Conservation (phyloP, 768 basidiomycete species). For the Boletus rubescentipes region DNA sequence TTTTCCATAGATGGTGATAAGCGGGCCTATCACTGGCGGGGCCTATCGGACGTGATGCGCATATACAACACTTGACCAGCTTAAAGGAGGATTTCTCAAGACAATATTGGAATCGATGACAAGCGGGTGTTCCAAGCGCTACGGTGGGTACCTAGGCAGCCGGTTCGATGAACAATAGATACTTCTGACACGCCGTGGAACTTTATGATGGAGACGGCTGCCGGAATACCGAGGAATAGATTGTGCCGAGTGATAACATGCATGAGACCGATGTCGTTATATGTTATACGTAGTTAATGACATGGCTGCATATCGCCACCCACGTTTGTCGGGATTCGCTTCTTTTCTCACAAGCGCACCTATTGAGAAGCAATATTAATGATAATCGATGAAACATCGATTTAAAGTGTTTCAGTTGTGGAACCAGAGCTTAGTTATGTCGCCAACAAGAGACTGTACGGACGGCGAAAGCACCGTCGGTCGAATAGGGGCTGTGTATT, state of each 20-base stretch:
- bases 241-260: conserved; percentile 2
- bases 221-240: conserved; percentile 3
- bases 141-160: not conserved
- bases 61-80: too few relatives aligned
- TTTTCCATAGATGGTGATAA: not conserved
- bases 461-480: not conserved
- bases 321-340: conserved; percentile 9
- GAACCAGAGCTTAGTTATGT: not conserved
- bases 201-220: not conserved
- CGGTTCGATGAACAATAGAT: not conserved
- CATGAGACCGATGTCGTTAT: conserved; percentile 1
- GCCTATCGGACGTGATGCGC: not conserved
- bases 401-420: conserved; percentile 6
- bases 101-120: not conserved
- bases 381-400: not conserved
- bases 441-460: not conserved
- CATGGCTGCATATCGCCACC: conserved; percentile 3
- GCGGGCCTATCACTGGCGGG: too few relatives aligned
- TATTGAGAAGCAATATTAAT: not conserved
- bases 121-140: not conserved
- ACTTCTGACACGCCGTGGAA: not conserved
- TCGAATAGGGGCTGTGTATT: not conserved
- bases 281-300: not conserved
- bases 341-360: conserved; percentile 12
- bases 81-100: not conserved